These are phyloP conservation scores for Polyplosphaeria fusca DNA, from an alignment of 495 filamentous ascomycete species.

Conservation along the genomic window DNA sequence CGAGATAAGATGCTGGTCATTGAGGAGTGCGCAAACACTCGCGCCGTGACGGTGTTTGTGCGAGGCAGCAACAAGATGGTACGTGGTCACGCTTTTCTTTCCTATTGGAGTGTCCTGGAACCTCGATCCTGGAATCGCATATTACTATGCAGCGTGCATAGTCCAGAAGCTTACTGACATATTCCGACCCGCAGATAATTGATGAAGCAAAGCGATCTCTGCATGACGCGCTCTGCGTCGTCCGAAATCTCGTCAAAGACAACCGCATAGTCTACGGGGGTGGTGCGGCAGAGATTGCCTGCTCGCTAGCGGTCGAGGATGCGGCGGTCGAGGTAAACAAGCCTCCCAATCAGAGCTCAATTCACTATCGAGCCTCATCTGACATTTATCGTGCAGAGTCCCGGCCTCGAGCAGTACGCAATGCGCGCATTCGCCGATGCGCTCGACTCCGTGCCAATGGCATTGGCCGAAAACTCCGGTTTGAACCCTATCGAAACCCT, in stretches of 20 bases:
- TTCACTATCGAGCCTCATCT: constrained; percentile 27
- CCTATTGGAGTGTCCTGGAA: constrained; percentile 13
- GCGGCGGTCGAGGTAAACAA: constrained; percentile 75
- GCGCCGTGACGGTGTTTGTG: constrained; percentile 93
- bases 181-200: constrained; percentile 66
- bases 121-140: background rate
- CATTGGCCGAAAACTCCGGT: constrained; percentile 94
- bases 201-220: constrained; percentile 97
- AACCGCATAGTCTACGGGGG: constrained; percentile 99
- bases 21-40: constrained; percentile 96
- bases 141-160: constrained; percentile 16
- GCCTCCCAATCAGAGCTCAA: background rate
- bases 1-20: constrained; percentile 99
- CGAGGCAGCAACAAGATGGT: constrained; percentile 99
- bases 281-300: constrained; percentile 96
- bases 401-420: constrained; percentile 94
- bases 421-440: constrained; percentile 98
- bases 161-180: constrained; percentile 33
- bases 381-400: constrained; percentile 54
- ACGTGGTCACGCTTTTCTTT: constrained; percentile 11
- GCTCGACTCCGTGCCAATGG: constrained; percentile 92
- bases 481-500: constrained; percentile 93
- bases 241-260: constrained; percentile 91
- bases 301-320: constrained; percentile 92
- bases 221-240: constrained; percentile 96